Base-by-base conservation (phyloP, 2,329 filamentous ascomycete genomes). In the Apiospora arundinis region DNA sequence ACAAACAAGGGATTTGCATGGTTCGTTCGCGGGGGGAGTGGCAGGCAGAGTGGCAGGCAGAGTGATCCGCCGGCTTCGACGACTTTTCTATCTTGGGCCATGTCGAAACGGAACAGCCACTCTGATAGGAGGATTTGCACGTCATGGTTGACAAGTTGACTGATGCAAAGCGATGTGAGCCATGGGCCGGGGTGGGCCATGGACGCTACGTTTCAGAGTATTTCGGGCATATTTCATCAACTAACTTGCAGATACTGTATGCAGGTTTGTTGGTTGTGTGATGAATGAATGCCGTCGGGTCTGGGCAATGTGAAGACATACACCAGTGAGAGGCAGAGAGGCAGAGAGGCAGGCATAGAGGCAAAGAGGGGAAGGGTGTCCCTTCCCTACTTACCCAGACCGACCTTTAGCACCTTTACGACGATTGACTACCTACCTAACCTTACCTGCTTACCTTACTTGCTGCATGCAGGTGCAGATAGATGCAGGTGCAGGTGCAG, bases 101-200 rank as follows among this genome's bases (percentile, higher is more conserved):
- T 14, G 56, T 63, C 32, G 56, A 63, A 63, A 63, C 56, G 56
- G 56, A 63, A 63, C 56, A 40, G 56, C 56, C 28, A 40, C 56
- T 40, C 32, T 63, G 56, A 63, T 63, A 63, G 56, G 56, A 21
- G 28, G 56, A 60, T n/a, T 52, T 32, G 16, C 52, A 60, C 18
- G 28, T 21, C 56, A 63, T 60, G 52, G 52, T 32, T 37, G 52
- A 37, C 32, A 14, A 14, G 32, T 32, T 32, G 32, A 32, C 32
- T 32, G 49, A 56, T 56, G 49, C 25, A 16, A 56, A 32, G 25
- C 32, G 25, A 32, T 56, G 52, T 37, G 28, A 32, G 32, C 56
- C 32, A 63, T 63, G 32, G 32, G 40, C 56, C 32, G 32, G 32
- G 32, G 32, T 32, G 32, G 6, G 32, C 32, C 32, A 32, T 32